Evolutionary conservation across 2,329 filamentous ascomycete genomes (phyloP).

Genomic region (Colletotrichum nymphaeae): DNA sequence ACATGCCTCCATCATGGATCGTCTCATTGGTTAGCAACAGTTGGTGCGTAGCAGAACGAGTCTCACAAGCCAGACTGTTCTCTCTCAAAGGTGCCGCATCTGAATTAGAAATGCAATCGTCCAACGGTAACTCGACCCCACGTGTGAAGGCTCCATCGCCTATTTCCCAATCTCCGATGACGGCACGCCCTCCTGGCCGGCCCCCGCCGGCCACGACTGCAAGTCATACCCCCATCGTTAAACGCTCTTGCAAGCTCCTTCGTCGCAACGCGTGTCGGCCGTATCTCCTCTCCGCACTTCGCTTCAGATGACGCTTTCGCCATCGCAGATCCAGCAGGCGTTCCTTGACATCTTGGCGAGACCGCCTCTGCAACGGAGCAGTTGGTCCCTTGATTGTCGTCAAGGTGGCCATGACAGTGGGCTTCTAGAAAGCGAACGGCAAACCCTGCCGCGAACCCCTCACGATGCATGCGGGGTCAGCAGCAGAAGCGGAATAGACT

Average conservation of each 20-base stretch:
- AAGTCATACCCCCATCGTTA: conserved; percentile 18
- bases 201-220: conserved; percentile 14
- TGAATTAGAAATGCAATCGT: conserved; percentile 31
- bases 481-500: conserved; percentile 6
- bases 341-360: conserved; percentile 10
- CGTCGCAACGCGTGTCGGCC: conserved; percentile 21
- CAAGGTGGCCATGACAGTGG: not conserved
- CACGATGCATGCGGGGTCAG: conserved; percentile 17
- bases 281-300: not conserved
- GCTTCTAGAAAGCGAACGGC: conserved; percentile 23
- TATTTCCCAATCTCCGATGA: conserved; percentile 30
- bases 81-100: not conserved
- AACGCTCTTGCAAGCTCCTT: conserved; percentile 1
- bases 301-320: conserved; percentile 12
- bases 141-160: conserved; percentile 15
- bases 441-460: conserved; percentile 18
- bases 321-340: conserved; percentile 22
- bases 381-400: conserved; percentile 5
- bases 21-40: conserved; percentile 16
- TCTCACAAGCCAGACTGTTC: conserved; percentile 19
- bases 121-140: conserved; percentile 31
- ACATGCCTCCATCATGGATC: not conserved
- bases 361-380: not conserved
- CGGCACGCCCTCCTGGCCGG: conserved; percentile 18
- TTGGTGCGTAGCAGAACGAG: conserved; percentile 2